A percentile compares a stretch with the other conserved stretches of the same genome.
phyloP scores from a whole-genome alignment of 208 protist genomes.

The Trypanosoma lewisi region DNA sequence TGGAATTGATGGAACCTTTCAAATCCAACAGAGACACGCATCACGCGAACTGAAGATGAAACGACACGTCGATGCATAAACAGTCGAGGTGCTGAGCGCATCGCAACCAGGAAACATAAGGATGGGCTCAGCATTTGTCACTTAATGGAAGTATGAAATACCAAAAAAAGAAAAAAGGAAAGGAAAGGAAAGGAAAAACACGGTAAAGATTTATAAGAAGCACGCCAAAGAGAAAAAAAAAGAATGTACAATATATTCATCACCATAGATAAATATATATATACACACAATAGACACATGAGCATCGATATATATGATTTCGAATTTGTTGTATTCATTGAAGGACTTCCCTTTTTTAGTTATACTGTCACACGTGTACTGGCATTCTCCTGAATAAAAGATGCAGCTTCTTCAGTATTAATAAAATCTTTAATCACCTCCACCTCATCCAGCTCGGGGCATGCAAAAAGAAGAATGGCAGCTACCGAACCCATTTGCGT shows the following conservation, averaged over 20 bases:
- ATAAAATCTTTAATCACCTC: slow-evolving; percentile 65
- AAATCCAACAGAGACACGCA: not conserved
- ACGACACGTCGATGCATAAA: not conserved
- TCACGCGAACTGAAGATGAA: not conserved
- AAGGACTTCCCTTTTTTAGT: too few relatives aligned
- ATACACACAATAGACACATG: not conserved
- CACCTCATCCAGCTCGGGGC: slow-evolving; percentile 90
- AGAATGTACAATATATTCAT: slow-evolving; percentile 1
- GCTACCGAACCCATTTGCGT: slow-evolving; percentile 91
- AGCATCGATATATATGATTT: not conserved
- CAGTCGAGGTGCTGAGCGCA: not conserved
- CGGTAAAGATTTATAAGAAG: slow-evolving; percentile 6
- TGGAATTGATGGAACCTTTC: not conserved
- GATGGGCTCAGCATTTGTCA: not conserved
- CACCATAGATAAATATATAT: slow-evolving; percentile 10
- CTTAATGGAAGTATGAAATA: not conserved
- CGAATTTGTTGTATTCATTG: too few relatives aligned
- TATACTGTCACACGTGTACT: slow-evolving; percentile 34
- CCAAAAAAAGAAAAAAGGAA: slow-evolving; percentile 7
- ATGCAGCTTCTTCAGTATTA: slow-evolving; percentile 43
- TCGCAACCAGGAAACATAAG: not conserved
- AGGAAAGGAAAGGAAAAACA: slow-evolving; percentile 15
- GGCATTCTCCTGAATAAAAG: slow-evolving; percentile 71
- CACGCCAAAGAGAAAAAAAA: slow-evolving; percentile 21
- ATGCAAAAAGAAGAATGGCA: slow-evolving; percentile 91